These are phyloP conservation scores for Ogataea philodendri DNA, from an alignment of 805 yeast species.

Conservation along the genomic window DNA sequence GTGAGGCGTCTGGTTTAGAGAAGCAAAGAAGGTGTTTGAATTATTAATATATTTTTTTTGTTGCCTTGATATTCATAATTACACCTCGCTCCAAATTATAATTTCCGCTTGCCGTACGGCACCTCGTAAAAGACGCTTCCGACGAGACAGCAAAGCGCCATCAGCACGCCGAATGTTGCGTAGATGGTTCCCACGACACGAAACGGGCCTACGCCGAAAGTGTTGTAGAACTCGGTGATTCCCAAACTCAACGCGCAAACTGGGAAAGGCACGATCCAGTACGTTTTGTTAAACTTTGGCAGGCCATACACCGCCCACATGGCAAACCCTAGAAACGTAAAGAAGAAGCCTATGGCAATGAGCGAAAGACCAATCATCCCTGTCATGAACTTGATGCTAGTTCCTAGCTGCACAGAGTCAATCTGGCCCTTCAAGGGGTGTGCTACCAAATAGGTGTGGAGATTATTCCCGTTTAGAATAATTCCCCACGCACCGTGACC, in stretches of 20 bases:
- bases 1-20: too few relatives aligned
- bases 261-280: constrained; percentile 88
- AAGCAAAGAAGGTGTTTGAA: too few relatives aligned
- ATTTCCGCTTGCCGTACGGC: constrained; percentile 22
- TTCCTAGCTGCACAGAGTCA: constrained; percentile 13
- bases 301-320: constrained; percentile 33
- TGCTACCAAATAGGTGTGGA: constrained; percentile 13
- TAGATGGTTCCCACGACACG: constrained; percentile 61
- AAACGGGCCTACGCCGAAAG: constrained; percentile 51
- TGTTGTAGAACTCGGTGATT: constrained; percentile 46
- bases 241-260: constrained; percentile 73
- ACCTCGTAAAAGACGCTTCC: constrained; percentile 34
- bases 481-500: constrained; percentile 84
- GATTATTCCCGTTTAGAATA: constrained; percentile 33
- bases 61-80: not conserved
- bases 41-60: constrained; percentile 1
- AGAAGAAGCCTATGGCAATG: constrained; percentile 24
- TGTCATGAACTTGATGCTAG: constrained; percentile 11
- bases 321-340: constrained; percentile 44
- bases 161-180: constrained; percentile 48
- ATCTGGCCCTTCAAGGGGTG: constrained; percentile 1
- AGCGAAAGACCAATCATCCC: constrained; percentile 18
- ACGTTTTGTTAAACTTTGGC: constrained; percentile 43
- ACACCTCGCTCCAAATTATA: constrained; percentile 8
- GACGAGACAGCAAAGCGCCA: constrained; percentile 39